Evolutionary conservation across 257 asterid species (phyloP).

Genomic region (Capsicum baccatum): DNA sequence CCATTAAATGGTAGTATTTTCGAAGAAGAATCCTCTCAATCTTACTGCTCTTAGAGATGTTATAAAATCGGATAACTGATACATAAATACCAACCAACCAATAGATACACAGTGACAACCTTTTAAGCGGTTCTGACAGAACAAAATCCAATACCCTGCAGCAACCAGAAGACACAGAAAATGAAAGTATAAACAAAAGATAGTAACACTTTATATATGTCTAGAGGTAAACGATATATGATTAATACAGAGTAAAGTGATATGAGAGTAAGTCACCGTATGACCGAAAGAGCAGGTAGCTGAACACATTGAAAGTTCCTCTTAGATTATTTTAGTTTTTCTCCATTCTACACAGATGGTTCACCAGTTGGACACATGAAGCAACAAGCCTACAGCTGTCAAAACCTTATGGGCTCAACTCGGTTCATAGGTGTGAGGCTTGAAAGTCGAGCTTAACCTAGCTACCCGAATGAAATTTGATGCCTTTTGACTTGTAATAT

Average conservation of each 20-base stretch:
- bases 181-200: constrained; percentile 18
- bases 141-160: constrained; percentile 81
- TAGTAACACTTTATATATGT: neutral
- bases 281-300: neutral
- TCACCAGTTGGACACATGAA: neutral
- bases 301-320: constrained; percentile 12
- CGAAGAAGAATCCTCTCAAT: constrained; percentile 96
- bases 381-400: neutral
- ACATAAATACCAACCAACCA: constrained; percentile 76
- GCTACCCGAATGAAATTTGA: neutral
- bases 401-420: neutral
- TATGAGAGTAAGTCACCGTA: neutral
- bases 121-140: constrained; percentile 78
- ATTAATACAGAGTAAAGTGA: neutral
- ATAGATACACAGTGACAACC: constrained; percentile 71
- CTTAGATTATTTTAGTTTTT: neutral
- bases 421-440: neutral
- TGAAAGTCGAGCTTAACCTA: neutral
- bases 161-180: constrained; percentile 31
- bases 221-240: constrained; percentile 22
- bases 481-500: neutral
- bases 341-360: neutral
- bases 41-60: constrained; percentile 77
- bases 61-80: constrained; percentile 75
- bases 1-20: constrained; percentile 95